Base-by-base conservation (phyloP, 202 grass and related monocot species). In the Zoysia matrella region DNA sequence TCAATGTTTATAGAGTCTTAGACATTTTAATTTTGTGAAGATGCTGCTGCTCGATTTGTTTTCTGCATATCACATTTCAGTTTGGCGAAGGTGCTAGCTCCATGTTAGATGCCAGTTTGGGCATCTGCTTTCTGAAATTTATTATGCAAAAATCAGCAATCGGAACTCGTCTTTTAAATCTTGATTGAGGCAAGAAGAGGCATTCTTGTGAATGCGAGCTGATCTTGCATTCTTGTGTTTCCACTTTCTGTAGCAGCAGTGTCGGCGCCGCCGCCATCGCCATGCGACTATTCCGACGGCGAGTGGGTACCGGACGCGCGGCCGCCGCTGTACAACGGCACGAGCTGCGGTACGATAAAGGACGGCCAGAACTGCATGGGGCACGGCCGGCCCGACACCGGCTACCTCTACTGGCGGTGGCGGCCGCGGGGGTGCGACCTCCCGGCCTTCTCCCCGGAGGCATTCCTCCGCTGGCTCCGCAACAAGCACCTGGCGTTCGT, bases 331-430 rank as follows among this genome's bases (percentile, higher is more conserved):
- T 98, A 98, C 92, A 83, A 87, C 70, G 95, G 92, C 11, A 88
- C 80, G 36, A 87, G 71, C n/a, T 98, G 95, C 80, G 71, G 71
- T 14, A 86, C 92, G 8, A 95, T 95, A 57, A 95, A 90, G 69
- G 85, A 93, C 0, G 91, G 91, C 8, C 96, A 91, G 67, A 98
- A 91, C 74, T 98, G 96, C 85, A 90, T 87, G 91, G 77, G 70
- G 40, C 83, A 95, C 77, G 92, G 95, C 52, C 89, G 87, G 0
- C 67, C 89, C 1, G 95, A 98, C 77, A 90, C 85, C 1, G 95
- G 71, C 1, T 98, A 98, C 85, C 66, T 95, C 57, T 48, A 92
- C 82, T 98, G 95, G 95, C 84, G 90, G 41, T 98, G 95, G 95
- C 82, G 16, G 69, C 92, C 95, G 7, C 78, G 67, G 10, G 13